phyloP scores from a whole-genome alignment of 2,329 filamentous ascomycete species.

The Aspergillus nomiae region DNA sequence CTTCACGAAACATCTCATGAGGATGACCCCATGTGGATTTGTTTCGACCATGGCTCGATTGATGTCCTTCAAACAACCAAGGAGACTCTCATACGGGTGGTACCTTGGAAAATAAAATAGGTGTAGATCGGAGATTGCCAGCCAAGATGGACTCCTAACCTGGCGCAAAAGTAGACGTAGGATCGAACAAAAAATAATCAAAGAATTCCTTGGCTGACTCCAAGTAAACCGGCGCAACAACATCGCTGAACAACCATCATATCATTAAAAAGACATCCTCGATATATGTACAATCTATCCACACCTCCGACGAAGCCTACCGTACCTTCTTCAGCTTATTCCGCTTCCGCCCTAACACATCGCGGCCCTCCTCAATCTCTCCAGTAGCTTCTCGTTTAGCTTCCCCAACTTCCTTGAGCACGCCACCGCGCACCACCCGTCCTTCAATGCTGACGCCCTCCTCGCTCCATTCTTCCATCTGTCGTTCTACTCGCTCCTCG shows the following conservation, averaged over 20 bases:
- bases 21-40: neutral
- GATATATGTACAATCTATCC: conserved; percentile 1
- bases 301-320: conserved; percentile 18
- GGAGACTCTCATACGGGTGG: no score
- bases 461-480: conserved; percentile 84
- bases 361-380: conserved; percentile 87
- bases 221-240: neutral
- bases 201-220: neutral
- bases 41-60: neutral
- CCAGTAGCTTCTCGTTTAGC: conserved; percentile 91
- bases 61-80: no score
- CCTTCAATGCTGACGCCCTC: conserved; percentile 94
- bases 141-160: neutral
- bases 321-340: conserved; percentile 49
- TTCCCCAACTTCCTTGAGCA: conserved; percentile 84
- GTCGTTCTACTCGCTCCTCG: conserved; percentile 73
- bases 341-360: conserved; percentile 81
- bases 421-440: conserved; percentile 76
- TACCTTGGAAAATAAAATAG: neutral
- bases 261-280: conserved; percentile 1
- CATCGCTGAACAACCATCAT: neutral
- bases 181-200: neutral
- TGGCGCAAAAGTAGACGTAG: neutral
- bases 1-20: neutral
- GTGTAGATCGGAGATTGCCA: neutral